Evolutionary conservation across 148 eudicot species (phyloP), one percentile per base, ranked within the genome.

Genomic region (Rhododendron kiyosumense): DNA sequence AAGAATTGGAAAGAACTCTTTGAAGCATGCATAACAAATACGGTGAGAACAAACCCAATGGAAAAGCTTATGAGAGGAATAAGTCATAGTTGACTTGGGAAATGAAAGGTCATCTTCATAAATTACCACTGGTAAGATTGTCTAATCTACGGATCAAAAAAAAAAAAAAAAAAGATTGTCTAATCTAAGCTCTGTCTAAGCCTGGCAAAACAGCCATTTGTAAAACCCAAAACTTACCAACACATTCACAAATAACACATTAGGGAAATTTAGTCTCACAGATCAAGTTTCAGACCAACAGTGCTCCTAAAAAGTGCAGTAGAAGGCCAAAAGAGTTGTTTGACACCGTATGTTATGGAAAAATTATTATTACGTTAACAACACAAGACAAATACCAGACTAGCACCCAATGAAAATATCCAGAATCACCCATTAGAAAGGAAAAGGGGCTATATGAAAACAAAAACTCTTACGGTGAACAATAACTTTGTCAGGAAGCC

Each of bases 401-500:
- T 63, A 83, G 54, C 36, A 17, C 43, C 51, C 6, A 41, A 83
- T 30, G 18, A 3, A 30, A 83, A 18, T 28, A 73, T 73, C 48
- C 67, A 49, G 46, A 74, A 49, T 28, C 54, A 28, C 8, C 26
- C 13, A 83, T 43, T 2, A 5, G 78, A 18, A 83, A 69, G 59
- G 41, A 73, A 69, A 67, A 5, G 18, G 28, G 41, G 57, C 5
- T 45, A 52, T 11, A 51, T 46, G 85, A 14, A 79, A 79, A 81
- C 52, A 14, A 85, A 59, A 86, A 51, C 52, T 89, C 95, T 91
- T 85, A 96, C 98, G 88, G 83, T 96, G 98, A 82, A 96, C 98
- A 83, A 93, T 84, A 84, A 96, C 93, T 91, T 91, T 91, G 71
- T 91, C 94, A 32, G 98, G 97, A 85, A 92, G 92, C 89, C 86